Percentiles rank a stretch among this genome's conserved stretches.
These are phyloP conservation scores for Vitis hybrid DNA, from an alignment of 177 flowering plant species.

Conservation along the genomic window DNA sequence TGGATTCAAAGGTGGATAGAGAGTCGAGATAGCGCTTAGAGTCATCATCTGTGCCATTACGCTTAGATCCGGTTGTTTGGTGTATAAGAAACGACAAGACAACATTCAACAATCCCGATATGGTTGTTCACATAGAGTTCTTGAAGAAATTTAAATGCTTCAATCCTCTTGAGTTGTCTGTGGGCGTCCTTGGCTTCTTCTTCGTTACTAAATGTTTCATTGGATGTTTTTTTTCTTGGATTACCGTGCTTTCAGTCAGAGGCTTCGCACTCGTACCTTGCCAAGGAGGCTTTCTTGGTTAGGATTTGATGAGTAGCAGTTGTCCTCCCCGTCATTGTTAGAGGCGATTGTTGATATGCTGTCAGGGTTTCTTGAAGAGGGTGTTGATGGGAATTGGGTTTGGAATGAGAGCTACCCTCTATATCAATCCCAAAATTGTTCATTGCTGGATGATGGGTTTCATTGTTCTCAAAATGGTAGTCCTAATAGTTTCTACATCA, in stretches of 20 bases:
- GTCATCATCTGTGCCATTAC: slow-evolving; percentile 32
- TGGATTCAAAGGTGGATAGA: slow-evolving; percentile 43
- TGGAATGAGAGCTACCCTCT: too few species aligned
- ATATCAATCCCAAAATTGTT: too few species aligned
- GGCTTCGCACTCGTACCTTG: slow-evolving; percentile 4
- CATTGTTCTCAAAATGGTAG: too few species aligned
- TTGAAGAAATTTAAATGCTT: slow-evolving; percentile 43
- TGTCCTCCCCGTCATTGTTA: background rate
- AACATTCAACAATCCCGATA: slow-evolving; percentile 43
- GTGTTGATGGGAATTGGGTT: slow-evolving; percentile 65
- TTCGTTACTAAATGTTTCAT: slow-evolving; percentile 27
- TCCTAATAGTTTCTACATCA: too few species aligned
- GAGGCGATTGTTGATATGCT: background rate
- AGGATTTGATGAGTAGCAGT: slow-evolving; percentile 7
- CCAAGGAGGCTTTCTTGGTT: slow-evolving; percentile 14
- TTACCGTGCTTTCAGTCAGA: slow-evolving; percentile 18
- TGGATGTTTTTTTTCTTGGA: slow-evolving; percentile 38
- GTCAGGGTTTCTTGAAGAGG: slow-evolving; percentile 42
- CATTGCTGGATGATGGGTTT: too few species aligned
- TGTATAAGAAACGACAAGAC: slow-evolving; percentile 51
- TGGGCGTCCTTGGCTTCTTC: slow-evolving; percentile 32
- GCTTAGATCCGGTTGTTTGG: slow-evolving; percentile 31
- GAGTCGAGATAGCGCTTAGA: slow-evolving; percentile 47
- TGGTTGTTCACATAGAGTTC: slow-evolving; percentile 29
- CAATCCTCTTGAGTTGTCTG: slow-evolving; percentile 36